Evolutionary conservation across 1,284 basidiomycete species (phyloP).

Genomic region (Malassezia psittaci): DNA sequence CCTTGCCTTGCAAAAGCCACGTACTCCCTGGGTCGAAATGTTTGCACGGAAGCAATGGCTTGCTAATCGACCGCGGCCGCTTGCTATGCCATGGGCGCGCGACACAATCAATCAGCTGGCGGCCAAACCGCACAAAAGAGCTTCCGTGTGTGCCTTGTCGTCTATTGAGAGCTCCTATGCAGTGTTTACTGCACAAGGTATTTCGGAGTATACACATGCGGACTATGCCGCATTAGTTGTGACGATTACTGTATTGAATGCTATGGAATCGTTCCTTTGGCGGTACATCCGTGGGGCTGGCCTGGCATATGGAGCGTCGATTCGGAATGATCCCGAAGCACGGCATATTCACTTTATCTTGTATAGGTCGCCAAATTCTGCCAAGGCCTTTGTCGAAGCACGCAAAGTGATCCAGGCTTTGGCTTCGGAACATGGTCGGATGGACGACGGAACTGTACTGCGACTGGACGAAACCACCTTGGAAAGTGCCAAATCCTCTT

Average conservation of each 20-base stretch:
- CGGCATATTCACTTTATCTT: slow-evolving; percentile 71
- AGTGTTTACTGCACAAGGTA: slow-evolving; percentile 65
- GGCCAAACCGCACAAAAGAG: slow-evolving; percentile 59
- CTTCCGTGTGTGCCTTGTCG: slow-evolving; percentile 73
- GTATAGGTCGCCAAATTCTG: slow-evolving; percentile 68
- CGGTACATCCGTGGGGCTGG: slow-evolving; percentile 42
- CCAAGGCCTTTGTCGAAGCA: slow-evolving; percentile 73
- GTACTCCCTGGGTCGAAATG: slow-evolving; percentile 47
- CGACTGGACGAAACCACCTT: slow-evolving; percentile 70
- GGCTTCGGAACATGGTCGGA: slow-evolving; percentile 49
- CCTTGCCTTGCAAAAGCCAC: slow-evolving; percentile 61
- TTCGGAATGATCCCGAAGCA: slow-evolving; percentile 68
- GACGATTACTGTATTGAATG: slow-evolving; percentile 79
- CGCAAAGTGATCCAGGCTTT: slow-evolving; percentile 50
- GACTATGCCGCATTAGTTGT: slow-evolving; percentile 76
- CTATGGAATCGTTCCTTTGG: slow-evolving; percentile 91
- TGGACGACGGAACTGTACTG: slow-evolving; percentile 49
- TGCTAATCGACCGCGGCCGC: background rate
- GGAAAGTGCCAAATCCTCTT: slow-evolving; percentile 81
- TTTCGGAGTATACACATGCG: slow-evolving; percentile 53
- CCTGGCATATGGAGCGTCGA: slow-evolving; percentile 75
- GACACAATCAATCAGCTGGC: slow-evolving; percentile 69
- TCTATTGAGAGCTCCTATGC: slow-evolving; percentile 90
- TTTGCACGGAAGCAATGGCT: slow-evolving; percentile 14
- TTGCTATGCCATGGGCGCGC: slow-evolving; percentile 60